Conservation (phyloP, 2,329 filamentous ascomycete species). For the Fusarium euwallaceae region DNA sequence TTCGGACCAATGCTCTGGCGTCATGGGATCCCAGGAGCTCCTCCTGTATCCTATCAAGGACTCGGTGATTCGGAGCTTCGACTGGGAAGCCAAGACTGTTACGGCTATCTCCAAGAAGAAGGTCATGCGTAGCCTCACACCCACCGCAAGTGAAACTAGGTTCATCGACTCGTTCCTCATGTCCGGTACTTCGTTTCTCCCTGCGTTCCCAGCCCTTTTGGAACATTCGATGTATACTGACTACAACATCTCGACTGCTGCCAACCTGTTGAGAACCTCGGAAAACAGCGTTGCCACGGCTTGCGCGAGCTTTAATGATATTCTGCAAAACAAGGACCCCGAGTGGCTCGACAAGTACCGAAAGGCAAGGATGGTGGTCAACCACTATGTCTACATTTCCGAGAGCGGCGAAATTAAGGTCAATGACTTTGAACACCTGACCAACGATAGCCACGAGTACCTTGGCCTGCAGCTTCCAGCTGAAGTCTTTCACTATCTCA, state of each 20-base stretch:
- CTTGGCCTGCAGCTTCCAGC: slow-evolving; percentile 90
- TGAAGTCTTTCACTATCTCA: slow-evolving; percentile 92
- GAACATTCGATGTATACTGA: slow-evolving; percentile 68
- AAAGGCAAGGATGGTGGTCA: slow-evolving; percentile 85
- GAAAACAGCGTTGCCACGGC: slow-evolving; percentile 78
- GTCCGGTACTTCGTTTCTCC: slow-evolving; percentile 83
- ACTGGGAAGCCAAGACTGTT: slow-evolving; percentile 78
- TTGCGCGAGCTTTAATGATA: slow-evolving; percentile 84
- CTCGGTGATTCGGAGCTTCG: slow-evolving; percentile 74
- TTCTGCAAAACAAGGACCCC: slow-evolving; percentile 77
- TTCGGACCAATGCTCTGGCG: slow-evolving; percentile 76
- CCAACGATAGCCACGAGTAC: slow-evolving; percentile 88
- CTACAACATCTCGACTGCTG: slow-evolving; percentile 77
- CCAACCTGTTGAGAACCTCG: slow-evolving; percentile 79
- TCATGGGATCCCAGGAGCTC: slow-evolving; percentile 87
- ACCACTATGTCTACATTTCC: slow-evolving; percentile 87
- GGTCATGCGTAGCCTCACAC: slow-evolving; percentile 76
- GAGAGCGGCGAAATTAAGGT: slow-evolving; percentile 82
- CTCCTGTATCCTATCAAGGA: slow-evolving; percentile 88
- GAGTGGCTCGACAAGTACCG: slow-evolving; percentile 89
- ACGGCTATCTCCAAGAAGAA: slow-evolving; percentile 73
- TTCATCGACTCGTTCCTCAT: slow-evolving; percentile 89
- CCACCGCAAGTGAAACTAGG: slow-evolving; percentile 74
- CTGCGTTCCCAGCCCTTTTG: slow-evolving; percentile 82
- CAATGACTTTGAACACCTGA: slow-evolving; percentile 78